phyloP scores from a whole-genome alignment of 83 land plant genomes.

The Thuja plicata region DNA sequence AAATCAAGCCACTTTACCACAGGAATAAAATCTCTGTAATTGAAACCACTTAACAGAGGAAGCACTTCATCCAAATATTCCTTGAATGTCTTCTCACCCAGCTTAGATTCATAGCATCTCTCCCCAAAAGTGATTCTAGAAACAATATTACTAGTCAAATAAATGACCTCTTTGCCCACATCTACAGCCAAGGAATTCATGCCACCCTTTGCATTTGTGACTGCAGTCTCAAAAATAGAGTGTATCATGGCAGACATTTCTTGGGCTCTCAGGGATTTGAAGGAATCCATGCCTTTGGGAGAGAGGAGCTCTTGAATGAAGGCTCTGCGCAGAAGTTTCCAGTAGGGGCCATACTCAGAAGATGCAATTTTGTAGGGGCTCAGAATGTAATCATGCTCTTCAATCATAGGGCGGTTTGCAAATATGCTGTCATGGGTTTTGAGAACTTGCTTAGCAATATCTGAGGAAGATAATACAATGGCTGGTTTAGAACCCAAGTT shows the following conservation, averaged over 20 bases:
- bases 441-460: slow-evolving; percentile 15
- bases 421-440: slow-evolving; percentile 18
- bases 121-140: slow-evolving; percentile 11
- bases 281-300: neutral
- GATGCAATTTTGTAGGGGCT: neutral
- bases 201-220: neutral
- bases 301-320: neutral
- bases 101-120: neutral
- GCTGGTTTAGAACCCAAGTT: slow-evolving; percentile 15
- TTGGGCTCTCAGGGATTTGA: neutral
- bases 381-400: neutral
- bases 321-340: neutral
- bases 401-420: slow-evolving; percentile 14
- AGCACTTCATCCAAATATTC: neutral
- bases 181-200: neutral
- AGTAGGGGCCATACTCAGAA: neutral
- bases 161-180: slow-evolving; percentile 4
- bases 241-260: neutral
- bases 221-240: neutral
- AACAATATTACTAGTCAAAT: neutral
- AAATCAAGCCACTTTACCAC: slow-evolving; percentile 18
- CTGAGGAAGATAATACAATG: slow-evolving; percentile 18
- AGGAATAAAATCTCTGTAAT: slow-evolving; percentile 9
- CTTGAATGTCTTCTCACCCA: neutral
- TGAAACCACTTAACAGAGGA: neutral